Evolutionary conservation across 2,329 filamentous ascomycete species (phyloP), one percentile per base, ranked within the genome.

Genomic region (Claviceps digitariae): DNA sequence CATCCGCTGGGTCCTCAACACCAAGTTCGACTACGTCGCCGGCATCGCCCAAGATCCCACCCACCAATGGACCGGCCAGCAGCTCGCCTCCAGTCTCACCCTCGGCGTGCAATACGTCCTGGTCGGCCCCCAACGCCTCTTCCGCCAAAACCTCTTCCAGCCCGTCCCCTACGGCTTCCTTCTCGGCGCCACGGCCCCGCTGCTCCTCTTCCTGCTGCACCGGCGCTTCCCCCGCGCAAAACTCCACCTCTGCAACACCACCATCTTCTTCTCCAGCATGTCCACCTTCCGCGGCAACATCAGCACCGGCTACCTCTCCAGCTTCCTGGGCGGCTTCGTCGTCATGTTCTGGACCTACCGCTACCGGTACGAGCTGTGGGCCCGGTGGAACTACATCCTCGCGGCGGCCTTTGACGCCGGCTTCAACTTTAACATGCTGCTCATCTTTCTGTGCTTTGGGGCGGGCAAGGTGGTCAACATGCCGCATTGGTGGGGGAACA

Each of bases 401-500:
- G 79, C 78, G 0, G 79, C 79, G 1, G 79, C 79, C 1, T 78
- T 82, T 58, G 79, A 83, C 62, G 78, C 79, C 0, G 79, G 77
- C 0, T 83, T 80, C 61, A 83, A 83, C 61, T 66, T 82, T 21
- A 80, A 81, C 57, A 73, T 82, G 72, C 58, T 83, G 55, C 66
- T 82, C 20, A 74, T 81, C n/a, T 83, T 82, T 62, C 61, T 82
- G 54, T 76, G 75, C 56, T 80, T 82, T 58, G 75, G 77, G 1
- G 73, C 74, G 7, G 78, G 72, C 0, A 81, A 76, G 66, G 69
- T 78, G 34, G 65, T 81, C 8, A 69, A 65, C 17, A 82, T 82
- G 79, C 78, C 78, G n/a, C 62, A 78, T 56, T 83, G 80, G 80
- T 83, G 79, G 78, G 79, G 79, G 0, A 83, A 83, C 59, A 74